Base-by-base conservation (phyloP, 2,329 filamentous ascomycete genomes). In the Fusarium compactum region DNA sequence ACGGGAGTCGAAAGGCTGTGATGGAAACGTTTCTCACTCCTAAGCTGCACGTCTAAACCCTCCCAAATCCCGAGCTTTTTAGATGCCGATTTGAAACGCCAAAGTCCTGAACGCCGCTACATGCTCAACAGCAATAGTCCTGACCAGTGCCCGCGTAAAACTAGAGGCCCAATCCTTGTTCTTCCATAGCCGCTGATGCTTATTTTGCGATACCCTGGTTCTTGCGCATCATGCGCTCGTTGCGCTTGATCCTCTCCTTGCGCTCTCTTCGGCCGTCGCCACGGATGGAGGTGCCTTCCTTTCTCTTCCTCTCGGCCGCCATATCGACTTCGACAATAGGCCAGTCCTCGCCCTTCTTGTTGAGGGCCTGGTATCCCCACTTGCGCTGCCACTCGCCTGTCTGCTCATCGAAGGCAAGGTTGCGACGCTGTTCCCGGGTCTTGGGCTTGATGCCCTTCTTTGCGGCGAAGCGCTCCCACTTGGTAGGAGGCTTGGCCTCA, bases 381-480 rank as follows among this genome's bases (percentile, higher is more conserved):
- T 94, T 95, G 69, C 93, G 91, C 78, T 94, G 92, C 94, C 94
- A 98, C 79, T 96, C 92, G 71, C 93, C 92, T 32, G 85, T 92
- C 63, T 86, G 89, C 81, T 97, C 93, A 81, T 98, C 94, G 80
- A 91, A 98, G 60, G 91, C 89, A 75, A 95, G 83, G 83, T 97
- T 87, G 82, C 85, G 81, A 68, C 90, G 87, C 80, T 90, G 86
- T 78, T 96, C 94, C 72, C 92, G 89, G 72, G 89, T 92, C 88
- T 95, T 97, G 82, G 90, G 90, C 84, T 92, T 93, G 83, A 99
- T 98, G 59, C 96, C 96, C 87, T 98, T 97, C 89, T 97, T 97
- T 81, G 90, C 92, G 47, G 96, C 96, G 84, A 99, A 99, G 77
- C 91, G 89, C 85, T 97, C 91, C 96, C 96, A 99, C 81, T 94